Evolutionary conservation across 2,329 filamentous ascomycete species (phyloP).

Genomic region (Periconia sp.): DNA sequence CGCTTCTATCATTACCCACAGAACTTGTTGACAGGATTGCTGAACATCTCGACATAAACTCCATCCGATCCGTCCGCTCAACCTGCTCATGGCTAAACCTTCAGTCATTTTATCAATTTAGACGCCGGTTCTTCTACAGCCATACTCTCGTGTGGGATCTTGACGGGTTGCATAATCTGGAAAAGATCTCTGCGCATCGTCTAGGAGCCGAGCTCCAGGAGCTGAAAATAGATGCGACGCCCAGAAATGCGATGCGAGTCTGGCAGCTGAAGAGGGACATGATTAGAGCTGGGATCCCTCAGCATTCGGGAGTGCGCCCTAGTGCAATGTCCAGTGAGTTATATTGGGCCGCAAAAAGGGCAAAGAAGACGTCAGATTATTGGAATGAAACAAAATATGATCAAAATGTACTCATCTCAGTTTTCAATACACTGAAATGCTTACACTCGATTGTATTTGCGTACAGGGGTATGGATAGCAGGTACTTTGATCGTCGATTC

Average conservation of each 20-base stretch:
- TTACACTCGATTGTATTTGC: constrained; percentile 22
- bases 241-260: constrained; percentile 24
- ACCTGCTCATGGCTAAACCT: constrained; percentile 18
- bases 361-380: constrained; percentile 18
- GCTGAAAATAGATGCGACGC: constrained; percentile 36
- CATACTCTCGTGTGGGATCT: constrained; percentile 24
- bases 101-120: constrained; percentile 24
- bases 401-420: constrained; percentile 19
- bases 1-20: constrained; percentile 24
- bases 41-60: constrained; percentile 20
- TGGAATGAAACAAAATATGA: constrained; percentile 37
- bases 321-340: too few relatives aligned
- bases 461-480: constrained; percentile 20
- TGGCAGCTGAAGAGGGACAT: constrained; percentile 24
- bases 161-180: constrained; percentile 17
- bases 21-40: constrained; percentile 31
- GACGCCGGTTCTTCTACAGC: constrained; percentile 27
- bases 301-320: too few relatives aligned
- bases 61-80: constrained; percentile 27
- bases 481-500: constrained; percentile 16
- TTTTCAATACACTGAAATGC: constrained; percentile 22
- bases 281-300: too few relatives aligned
- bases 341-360: constrained; percentile 4
- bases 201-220: constrained; percentile 23
- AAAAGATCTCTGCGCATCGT: constrained; percentile 20